Conservation (phyloP, 768 basidiomycete genomes). For the Hebeloma cylindrosporum region DNA sequence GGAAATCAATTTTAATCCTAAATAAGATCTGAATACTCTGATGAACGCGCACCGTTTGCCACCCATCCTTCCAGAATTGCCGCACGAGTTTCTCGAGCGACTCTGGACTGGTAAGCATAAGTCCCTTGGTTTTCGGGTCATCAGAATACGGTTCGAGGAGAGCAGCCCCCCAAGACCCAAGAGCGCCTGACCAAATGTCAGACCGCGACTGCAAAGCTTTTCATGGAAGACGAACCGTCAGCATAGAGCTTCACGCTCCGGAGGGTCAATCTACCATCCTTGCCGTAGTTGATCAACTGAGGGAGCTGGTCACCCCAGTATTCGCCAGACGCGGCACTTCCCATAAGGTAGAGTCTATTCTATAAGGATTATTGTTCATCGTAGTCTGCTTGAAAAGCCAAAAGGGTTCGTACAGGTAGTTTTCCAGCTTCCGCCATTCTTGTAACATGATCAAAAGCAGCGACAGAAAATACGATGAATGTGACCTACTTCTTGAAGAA, state of each 20-base stretch:
- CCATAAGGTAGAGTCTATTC: slow-evolving; percentile 67
- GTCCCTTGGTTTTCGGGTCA: slow-evolving; percentile 66
- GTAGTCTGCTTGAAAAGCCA: neutral
- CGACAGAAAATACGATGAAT: neutral
- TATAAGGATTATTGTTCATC: slow-evolving; percentile 22
- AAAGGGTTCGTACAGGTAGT: slow-evolving; percentile 56
- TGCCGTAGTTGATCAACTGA: slow-evolving; percentile 60
- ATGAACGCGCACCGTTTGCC: slow-evolving; percentile 71
- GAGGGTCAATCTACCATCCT: slow-evolving; percentile 50
- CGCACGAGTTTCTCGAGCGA: slow-evolving; percentile 53
- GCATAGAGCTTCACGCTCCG: slow-evolving; percentile 73
- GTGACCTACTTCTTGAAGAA: slow-evolving; percentile 63
- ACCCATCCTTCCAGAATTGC: slow-evolving; percentile 68
- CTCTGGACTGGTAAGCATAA: slow-evolving; percentile 61
- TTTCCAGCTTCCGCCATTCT: slow-evolving; percentile 70
- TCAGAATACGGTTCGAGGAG: slow-evolving; percentile 84
- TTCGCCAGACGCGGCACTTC: slow-evolving; percentile 44
- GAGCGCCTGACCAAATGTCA: slow-evolving; percentile 53
- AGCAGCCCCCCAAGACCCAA: slow-evolving; percentile 93
- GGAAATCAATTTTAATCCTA: neutral
- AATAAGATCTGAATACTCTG: neutral
- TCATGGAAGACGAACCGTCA: slow-evolving; percentile 53
- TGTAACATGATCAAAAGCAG: slow-evolving; percentile 5
- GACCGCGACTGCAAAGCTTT: neutral
- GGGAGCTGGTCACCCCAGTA: slow-evolving; percentile 70